phyloP scores from a whole-genome alignment of 2,329 filamentous ascomycete genomes.

The Aspergillus sclerotialis region DNA sequence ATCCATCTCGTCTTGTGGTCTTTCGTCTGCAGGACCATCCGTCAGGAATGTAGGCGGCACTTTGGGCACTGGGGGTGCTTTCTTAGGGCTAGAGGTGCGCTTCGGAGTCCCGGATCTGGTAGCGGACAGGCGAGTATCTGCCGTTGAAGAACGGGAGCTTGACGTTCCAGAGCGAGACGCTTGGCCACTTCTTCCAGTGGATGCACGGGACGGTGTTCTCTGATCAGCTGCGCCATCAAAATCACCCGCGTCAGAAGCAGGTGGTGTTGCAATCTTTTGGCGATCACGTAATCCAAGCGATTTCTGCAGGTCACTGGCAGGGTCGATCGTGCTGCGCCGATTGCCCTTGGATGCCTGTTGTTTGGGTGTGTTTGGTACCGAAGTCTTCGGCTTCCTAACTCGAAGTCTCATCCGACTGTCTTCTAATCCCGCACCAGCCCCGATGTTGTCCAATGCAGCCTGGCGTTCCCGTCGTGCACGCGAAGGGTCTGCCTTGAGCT shows the following conservation, averaged over 20 bases:
- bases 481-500: slow-evolving; percentile 65
- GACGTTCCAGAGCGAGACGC: slow-evolving; percentile 13
- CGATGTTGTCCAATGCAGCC: slow-evolving; percentile 40
- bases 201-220: slow-evolving; percentile 8
- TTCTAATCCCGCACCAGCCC: slow-evolving; percentile 33
- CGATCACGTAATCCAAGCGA: slow-evolving; percentile 18
- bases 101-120: slow-evolving; percentile 39
- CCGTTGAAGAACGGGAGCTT: slow-evolving; percentile 19
- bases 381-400: slow-evolving; percentile 54
- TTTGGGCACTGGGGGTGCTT: slow-evolving; percentile 35
- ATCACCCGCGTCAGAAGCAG: slow-evolving; percentile 8
- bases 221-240: slow-evolving; percentile 4
- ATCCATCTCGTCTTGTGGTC: slow-evolving; percentile 38
- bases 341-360: slow-evolving; percentile 41
- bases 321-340: slow-evolving; percentile 58
- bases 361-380: slow-evolving; percentile 42
- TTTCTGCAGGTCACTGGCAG: slow-evolving; percentile 38
- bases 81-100: slow-evolving; percentile 26
- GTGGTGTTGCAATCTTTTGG: slow-evolving; percentile 21
- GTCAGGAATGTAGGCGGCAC: slow-evolving; percentile 30
- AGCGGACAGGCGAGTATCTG: slow-evolving; percentile 56
- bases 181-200: slow-evolving; percentile 1
- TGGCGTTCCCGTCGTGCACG: slow-evolving; percentile 59
- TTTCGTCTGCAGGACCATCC: slow-evolving; percentile 11
- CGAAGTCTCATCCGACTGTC: slow-evolving; percentile 66